Percentiles rank a stretch among this genome's conserved stretches.
Evolutionary conservation across 2,329 filamentous ascomycete genomes (phyloP).

Genomic region (Arachnopeziza araneosa): DNA sequence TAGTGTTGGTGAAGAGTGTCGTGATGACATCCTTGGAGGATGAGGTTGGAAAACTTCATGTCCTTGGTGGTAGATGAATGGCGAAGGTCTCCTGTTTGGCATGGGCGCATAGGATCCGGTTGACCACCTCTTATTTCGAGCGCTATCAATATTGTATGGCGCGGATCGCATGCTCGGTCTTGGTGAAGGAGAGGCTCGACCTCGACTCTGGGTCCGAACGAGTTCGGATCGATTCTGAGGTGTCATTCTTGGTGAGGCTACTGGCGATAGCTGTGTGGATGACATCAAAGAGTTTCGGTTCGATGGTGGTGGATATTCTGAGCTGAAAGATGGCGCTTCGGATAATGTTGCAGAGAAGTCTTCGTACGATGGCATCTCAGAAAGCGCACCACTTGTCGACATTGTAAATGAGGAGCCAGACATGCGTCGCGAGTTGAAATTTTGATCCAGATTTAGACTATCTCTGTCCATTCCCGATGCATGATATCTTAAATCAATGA

Average conservation of each 20-base stretch:
- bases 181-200: constrained; percentile 66
- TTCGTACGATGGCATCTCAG: constrained; percentile 66
- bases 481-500: constrained; percentile 53
- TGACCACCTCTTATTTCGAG: constrained; percentile 69
- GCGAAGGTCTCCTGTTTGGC: constrained; percentile 49
- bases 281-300: constrained; percentile 67
- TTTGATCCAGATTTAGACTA: constrained; percentile 44
- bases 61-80: constrained; percentile 57
- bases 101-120: constrained; percentile 64
- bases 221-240: constrained; percentile 55
- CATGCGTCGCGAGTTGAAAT: constrained; percentile 55
- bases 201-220: constrained; percentile 60
- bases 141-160: constrained; percentile 64
- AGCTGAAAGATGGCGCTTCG: constrained; percentile 61
- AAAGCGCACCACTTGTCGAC: constrained; percentile 59
- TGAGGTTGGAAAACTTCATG: constrained; percentile 54
- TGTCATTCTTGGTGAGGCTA: constrained; percentile 64
- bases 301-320: constrained; percentile 61
- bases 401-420: constrained; percentile 71
- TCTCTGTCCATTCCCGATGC: constrained; percentile 46
- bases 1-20: constrained; percentile 42
- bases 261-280: constrained; percentile 65
- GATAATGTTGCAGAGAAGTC: constrained; percentile 63
- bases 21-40: constrained; percentile 47
- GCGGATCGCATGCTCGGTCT: constrained; percentile 62